These are phyloP conservation scores for Bjerkandera adusta DNA, from an alignment of 1,284 basidiomycete species.

Conservation along the genomic window DNA sequence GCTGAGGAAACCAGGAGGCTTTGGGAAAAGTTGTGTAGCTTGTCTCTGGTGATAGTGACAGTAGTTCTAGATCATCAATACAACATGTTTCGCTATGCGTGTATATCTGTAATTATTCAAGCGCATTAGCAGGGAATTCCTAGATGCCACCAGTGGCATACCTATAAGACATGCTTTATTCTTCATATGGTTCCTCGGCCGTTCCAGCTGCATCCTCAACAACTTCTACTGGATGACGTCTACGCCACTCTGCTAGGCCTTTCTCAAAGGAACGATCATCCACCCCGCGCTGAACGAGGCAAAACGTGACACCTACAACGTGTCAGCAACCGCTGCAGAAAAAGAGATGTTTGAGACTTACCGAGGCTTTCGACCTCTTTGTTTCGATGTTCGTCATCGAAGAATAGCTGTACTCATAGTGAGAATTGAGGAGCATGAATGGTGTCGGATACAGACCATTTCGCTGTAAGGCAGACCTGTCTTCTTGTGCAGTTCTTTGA, in stretches of 20 bases:
- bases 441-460: slow-evolving; percentile 53
- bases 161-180: too few relatives aligned
- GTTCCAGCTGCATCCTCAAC: slow-evolving; percentile 24
- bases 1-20: too few relatives aligned
- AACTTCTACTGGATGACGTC: slow-evolving; percentile 35
- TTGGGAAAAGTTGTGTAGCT: too few relatives aligned
- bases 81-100: slow-evolving; percentile 9
- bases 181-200: background rate
- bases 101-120: too few relatives aligned
- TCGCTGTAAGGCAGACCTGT: slow-evolving; percentile 83
- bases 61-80: too few relatives aligned
- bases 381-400: slow-evolving; percentile 80
- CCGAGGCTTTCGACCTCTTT: slow-evolving; percentile 74
- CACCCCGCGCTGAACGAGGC: slow-evolving; percentile 51
- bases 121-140: too few relatives aligned
- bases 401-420: slow-evolving; percentile 64
- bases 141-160: too few relatives aligned
- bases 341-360: slow-evolving; percentile 22
- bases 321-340: slow-evolving; percentile 7
- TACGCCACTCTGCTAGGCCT: slow-evolving; percentile 64
- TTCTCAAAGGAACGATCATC: slow-evolving; percentile 53
- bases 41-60: too few relatives aligned
- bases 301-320: slow-evolving; percentile 67
- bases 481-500: slow-evolving; percentile 70
- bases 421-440: slow-evolving; percentile 3